A percentile compares a stretch with the other conserved stretches of the same genome.
Evolutionary conservation across 495 filamentous ascomycete species (phyloP).

Genomic region (Baudoinia panamericana): DNA sequence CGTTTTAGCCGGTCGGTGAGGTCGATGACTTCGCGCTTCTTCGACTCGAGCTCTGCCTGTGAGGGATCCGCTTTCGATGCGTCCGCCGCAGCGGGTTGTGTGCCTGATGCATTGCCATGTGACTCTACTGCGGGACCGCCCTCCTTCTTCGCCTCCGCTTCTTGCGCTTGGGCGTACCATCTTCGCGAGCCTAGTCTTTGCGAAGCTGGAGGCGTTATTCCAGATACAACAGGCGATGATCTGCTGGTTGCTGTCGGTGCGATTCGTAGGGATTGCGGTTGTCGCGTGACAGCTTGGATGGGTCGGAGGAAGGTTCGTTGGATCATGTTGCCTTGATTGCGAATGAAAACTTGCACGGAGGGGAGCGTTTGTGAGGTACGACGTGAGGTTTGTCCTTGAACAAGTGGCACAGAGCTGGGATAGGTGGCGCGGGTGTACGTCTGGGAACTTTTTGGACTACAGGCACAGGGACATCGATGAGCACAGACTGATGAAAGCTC

Average conservation of each 20-base stretch:
- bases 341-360: too few relatives aligned
- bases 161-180: conserved; percentile 14
- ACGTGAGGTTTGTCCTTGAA: too few relatives aligned
- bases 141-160: conserved; percentile 9
- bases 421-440: too few relatives aligned
- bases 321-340: conserved; percentile 7
- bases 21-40: conserved; percentile 69
- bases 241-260: not conserved
- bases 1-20: conserved; percentile 92
- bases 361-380: too few relatives aligned
- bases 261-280: conserved; percentile 3
- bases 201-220: conserved; percentile 2
- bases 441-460: too few relatives aligned
- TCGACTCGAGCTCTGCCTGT: conserved; percentile 62
- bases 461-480: too few relatives aligned
- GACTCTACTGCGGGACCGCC: not conserved
- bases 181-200: conserved; percentile 7
- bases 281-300: conserved; percentile 9
- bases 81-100: too few relatives aligned
- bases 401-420: too few relatives aligned
- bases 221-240: not conserved
- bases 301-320: conserved; percentile 11
- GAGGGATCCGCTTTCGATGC: conserved; percentile 26
- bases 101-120: conserved; percentile 8
- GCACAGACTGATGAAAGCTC: too few relatives aligned